A percentile compares a stretch with the other conserved stretches of the same genome.
These are phyloP conservation scores for Fusarium proliferatum DNA, from an alignment of 2,329 filamentous ascomycete species.

Conservation along the genomic window DNA sequence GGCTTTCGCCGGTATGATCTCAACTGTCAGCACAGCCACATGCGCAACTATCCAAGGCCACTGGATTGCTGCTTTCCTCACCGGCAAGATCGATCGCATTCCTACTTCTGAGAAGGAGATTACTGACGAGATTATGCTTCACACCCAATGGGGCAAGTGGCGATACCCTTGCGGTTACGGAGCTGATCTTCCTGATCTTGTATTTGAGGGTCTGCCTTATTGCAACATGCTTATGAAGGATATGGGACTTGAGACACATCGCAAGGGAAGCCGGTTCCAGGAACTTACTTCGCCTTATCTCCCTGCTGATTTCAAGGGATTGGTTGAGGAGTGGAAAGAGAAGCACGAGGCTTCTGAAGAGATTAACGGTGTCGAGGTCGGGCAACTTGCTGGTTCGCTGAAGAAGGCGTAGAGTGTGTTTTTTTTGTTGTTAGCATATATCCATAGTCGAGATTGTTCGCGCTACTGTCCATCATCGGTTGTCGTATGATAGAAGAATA, in stretches of 20 bases:
- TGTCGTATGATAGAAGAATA: background rate
- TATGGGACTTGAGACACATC: conserved; percentile 63
- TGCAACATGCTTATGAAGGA: conserved; percentile 68
- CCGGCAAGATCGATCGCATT: conserved; percentile 55
- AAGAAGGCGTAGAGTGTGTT: conserved; percentile 11
- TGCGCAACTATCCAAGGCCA: conserved; percentile 56
- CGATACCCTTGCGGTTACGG: conserved; percentile 76
- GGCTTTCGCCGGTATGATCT: conserved; percentile 50
- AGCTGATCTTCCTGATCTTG: conserved; percentile 71
- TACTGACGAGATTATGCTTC: conserved; percentile 68
- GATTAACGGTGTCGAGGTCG: conserved; percentile 1
- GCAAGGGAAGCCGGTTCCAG: conserved; percentile 18
- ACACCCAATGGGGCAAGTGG: conserved; percentile 75
- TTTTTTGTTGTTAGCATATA: background rate
- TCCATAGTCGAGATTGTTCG: background rate
- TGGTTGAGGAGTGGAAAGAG: conserved; percentile 45
- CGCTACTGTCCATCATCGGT: no score
- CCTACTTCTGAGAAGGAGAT: conserved; percentile 52
- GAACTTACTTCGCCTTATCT: conserved; percentile 38
- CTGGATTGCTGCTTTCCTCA: conserved; percentile 69
- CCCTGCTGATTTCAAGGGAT: conserved; percentile 39
- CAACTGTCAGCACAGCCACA: conserved; percentile 49
- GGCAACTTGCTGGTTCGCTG: background rate
- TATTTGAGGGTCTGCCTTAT: conserved; percentile 79
- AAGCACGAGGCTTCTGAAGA: background rate